Evolutionary conservation across 2,329 filamentous ascomycete species (phyloP).

Genomic region (Dothistroma septosporum): DNA sequence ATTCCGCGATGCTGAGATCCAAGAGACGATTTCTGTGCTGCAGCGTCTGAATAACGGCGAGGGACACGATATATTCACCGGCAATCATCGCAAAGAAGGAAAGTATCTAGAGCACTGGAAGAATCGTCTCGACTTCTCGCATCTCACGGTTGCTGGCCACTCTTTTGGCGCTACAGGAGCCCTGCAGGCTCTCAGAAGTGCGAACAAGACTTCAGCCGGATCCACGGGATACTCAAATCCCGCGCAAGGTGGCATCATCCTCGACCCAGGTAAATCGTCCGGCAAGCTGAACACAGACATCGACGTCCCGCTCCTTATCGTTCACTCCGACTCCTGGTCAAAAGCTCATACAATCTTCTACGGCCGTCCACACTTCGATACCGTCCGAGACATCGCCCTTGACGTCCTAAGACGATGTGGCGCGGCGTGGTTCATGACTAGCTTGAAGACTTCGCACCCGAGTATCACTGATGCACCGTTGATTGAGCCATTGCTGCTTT

Average conservation of each 20-base stretch:
- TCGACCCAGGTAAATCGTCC: constrained; percentile 61
- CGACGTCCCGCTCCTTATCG: constrained; percentile 54
- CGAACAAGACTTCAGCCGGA: constrained; percentile 34
- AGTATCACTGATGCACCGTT: constrained; percentile 62
- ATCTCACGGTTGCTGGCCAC: constrained; percentile 57
- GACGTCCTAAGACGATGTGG: constrained; percentile 42
- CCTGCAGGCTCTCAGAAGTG: constrained; percentile 53
- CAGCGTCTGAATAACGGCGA: constrained; percentile 35
- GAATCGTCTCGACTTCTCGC: constrained; percentile 50
- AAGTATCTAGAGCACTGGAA: constrained; percentile 47
- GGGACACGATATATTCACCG: constrained; percentile 30
- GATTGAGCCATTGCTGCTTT: constrained; percentile 56
- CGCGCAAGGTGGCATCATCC: constrained; percentile 54
- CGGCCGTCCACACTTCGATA: constrained; percentile 59
- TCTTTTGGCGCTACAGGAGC: constrained; percentile 62
- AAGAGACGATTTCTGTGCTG: constrained; percentile 40
- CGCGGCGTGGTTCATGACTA: constrained; percentile 40
- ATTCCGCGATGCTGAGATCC: constrained; percentile 44
- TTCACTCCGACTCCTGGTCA: constrained; percentile 63
- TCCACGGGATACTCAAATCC: constrained; percentile 27
- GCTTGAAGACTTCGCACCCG: constrained; percentile 48
- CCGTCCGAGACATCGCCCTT: constrained; percentile 49
- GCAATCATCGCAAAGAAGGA: constrained; percentile 48
- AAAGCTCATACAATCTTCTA: constrained; percentile 53
- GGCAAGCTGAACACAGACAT: constrained; percentile 57